phyloP scores from a whole-genome alignment of 2,329 filamentous ascomycete species.

The Phaeoacremonium minimum region DNA sequence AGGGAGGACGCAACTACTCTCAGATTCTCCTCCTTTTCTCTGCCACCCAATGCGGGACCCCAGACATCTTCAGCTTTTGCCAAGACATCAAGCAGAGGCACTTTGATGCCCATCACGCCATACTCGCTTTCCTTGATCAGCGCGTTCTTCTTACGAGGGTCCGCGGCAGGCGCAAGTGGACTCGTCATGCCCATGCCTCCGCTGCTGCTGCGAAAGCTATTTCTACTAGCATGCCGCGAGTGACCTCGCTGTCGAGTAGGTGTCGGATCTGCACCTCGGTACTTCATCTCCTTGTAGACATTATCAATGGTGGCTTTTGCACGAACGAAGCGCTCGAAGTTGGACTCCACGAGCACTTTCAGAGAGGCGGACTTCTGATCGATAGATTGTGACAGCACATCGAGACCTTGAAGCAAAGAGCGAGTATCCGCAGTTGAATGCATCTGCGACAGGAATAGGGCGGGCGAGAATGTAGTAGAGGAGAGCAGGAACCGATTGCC shows the following conservation, averaged over 20 bases:
- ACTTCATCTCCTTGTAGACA: constrained; percentile 98
- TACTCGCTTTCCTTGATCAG: constrained; percentile 90
- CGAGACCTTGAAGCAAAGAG: constrained; percentile 73
- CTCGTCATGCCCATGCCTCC: constrained; percentile 28
- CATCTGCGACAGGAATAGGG: constrained; percentile 86
- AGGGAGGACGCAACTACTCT: constrained; percentile 73
- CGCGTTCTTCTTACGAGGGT: constrained; percentile 78
- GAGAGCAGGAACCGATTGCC: constrained; percentile 92
- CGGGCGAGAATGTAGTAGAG: constrained; percentile 91
- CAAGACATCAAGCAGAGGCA: constrained; percentile 80
- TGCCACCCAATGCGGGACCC: constrained; percentile 87
- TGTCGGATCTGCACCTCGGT: constrained; percentile 51
- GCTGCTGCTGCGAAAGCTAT: constrained; percentile 55
- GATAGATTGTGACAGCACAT: constrained; percentile 84
- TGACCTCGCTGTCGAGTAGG: constrained; percentile 40
- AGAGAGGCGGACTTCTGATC: constrained; percentile 96
- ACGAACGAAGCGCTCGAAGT: constrained; percentile 96
- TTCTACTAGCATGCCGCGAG: constrained; percentile 64
- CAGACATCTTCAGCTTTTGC: constrained; percentile 96
- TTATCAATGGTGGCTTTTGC: constrained; percentile 98
- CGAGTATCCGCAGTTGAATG: constrained; percentile 83
- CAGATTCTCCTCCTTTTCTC: constrained; percentile 84
- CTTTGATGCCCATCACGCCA: constrained; percentile 82
- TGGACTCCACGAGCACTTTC: constrained; percentile 93
- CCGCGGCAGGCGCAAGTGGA: constrained; percentile 33